Conservation (phyloP, 768 basidiomycete genomes). For the Russula vinacea region DNA sequence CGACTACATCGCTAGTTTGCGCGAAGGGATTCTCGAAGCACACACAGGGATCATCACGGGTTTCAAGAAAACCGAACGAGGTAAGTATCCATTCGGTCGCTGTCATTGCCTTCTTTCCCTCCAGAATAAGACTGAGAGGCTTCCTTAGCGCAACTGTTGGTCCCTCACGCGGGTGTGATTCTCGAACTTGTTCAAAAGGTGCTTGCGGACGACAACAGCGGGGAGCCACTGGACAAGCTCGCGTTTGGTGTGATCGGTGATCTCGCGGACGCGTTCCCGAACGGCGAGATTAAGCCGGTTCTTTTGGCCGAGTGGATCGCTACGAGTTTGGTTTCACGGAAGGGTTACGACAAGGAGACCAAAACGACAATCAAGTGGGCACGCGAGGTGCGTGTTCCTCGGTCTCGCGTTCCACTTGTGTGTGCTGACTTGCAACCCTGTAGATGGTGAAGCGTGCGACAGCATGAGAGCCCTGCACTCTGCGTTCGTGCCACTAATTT, state of each 20-base stretch:
- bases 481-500: neutral
- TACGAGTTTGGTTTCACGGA: slow-evolving; percentile 65
- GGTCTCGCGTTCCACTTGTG: slow-evolving; percentile 9
- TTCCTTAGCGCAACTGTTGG: slow-evolving; percentile 48
- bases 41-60: slow-evolving; percentile 94
- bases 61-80: slow-evolving; percentile 78
- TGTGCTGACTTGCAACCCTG: neutral
- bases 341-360: slow-evolving; percentile 69
- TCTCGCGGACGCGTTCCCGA: slow-evolving; percentile 82
- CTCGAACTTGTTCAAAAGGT: slow-evolving; percentile 80
- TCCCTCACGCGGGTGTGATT: slow-evolving; percentile 68
- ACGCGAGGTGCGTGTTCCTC: slow-evolving; percentile 61
- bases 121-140: neutral
- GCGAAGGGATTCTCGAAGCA: slow-evolving; percentile 95
- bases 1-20: slow-evolving; percentile 85
- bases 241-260: slow-evolving; percentile 89
- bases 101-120: neutral
- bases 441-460: slow-evolving; percentile 82
- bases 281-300: slow-evolving; percentile 74
- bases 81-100: slow-evolving; percentile 38
- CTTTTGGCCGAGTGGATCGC: slow-evolving; percentile 80
- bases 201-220: slow-evolving; percentile 75
- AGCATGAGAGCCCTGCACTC: slow-evolving; percentile 4
- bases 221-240: slow-evolving; percentile 71
- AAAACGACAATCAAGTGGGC: slow-evolving; percentile 94